A percentile compares a stretch with the other conserved stretches of the same genome.
Evolutionary conservation across 306 rosid species (phyloP).

Genomic region (Fragaria ananassa): DNA sequence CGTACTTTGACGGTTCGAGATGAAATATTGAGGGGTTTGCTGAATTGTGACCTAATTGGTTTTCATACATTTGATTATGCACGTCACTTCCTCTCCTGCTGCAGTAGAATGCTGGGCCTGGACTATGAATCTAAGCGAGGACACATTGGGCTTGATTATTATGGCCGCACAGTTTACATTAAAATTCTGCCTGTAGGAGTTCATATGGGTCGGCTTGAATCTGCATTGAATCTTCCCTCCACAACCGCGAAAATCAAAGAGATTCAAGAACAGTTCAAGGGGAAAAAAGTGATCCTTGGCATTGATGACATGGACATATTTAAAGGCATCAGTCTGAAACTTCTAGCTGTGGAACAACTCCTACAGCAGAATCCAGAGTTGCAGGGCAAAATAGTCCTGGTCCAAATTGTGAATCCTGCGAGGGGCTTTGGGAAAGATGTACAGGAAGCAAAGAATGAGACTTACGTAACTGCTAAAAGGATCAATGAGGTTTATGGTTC

Average conservation of each 20-base stretch:
- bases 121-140: conserved; percentile 92
- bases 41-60: conserved; percentile 79
- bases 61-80: conserved; percentile 91
- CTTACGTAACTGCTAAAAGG: conserved; percentile 53
- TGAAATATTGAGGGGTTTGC: conserved; percentile 69
- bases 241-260: conserved; percentile 65
- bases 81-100: conserved; percentile 87
- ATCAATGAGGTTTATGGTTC: conserved; percentile 60
- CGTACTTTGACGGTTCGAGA: conserved; percentile 77
- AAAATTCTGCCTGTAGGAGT: conserved; percentile 88
- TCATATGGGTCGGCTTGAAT: conserved; percentile 82
- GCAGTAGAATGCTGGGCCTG: conserved; percentile 92
- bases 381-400: conserved; percentile 58
- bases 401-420: conserved; percentile 87
- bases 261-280: conserved; percentile 59
- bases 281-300: conserved; percentile 40
- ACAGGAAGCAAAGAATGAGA: conserved; percentile 67
- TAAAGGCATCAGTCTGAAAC: conserved; percentile 76
- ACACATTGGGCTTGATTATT: conserved; percentile 83
- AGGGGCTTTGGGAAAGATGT: conserved; percentile 82
- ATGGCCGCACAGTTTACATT: conserved; percentile 73
- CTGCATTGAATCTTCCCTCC: conserved; percentile 53
- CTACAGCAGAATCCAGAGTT: conserved; percentile 58
- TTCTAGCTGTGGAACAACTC: conserved; percentile 74
- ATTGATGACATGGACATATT: conserved; percentile 90